Evolutionary conservation across 495 filamentous ascomycete species (phyloP).

Genomic region (Penicillium paxilli): DNA sequence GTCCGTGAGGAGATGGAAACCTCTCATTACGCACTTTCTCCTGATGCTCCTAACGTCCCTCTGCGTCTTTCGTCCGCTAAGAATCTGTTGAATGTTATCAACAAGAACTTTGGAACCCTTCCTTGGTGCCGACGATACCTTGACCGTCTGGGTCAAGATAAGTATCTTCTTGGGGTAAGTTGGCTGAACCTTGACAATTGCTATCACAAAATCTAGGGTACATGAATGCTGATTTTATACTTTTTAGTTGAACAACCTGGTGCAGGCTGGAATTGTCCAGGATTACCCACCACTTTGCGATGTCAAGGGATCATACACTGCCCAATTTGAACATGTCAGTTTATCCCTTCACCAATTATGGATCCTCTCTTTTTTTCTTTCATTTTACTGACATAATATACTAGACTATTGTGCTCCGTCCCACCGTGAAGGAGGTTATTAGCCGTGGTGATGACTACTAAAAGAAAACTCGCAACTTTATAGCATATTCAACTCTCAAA

Average conservation of each 20-base stretch:
- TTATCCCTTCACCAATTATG: slow-evolving; percentile 8
- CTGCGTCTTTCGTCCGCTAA: slow-evolving; percentile 75
- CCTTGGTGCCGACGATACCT: slow-evolving; percentile 86
- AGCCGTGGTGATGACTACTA: slow-evolving; percentile 91
- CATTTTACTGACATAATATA: slow-evolving; percentile 17
- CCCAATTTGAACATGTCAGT: slow-evolving; percentile 92
- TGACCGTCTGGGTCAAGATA: slow-evolving; percentile 82
- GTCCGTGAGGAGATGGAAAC: slow-evolving; percentile 78
- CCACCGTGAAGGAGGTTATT: slow-evolving; percentile 89
- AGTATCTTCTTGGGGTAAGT: slow-evolving; percentile 81
- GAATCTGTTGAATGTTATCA: slow-evolving; percentile 79
- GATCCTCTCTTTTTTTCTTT: slow-evolving; percentile 7
- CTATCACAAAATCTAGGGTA: slow-evolving; percentile 3
- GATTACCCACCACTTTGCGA: slow-evolving; percentile 87
- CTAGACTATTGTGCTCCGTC: slow-evolving; percentile 83
- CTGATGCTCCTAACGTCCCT: slow-evolving; percentile 65
- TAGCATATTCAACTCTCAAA: too few relatives aligned
- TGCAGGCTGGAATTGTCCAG: slow-evolving; percentile 80
- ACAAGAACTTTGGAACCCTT: slow-evolving; percentile 88
- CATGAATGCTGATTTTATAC: slow-evolving; percentile 16
- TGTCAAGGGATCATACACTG: slow-evolving; percentile 92
- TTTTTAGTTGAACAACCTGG: slow-evolving; percentile 79
- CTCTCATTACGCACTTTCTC: slow-evolving; percentile 72
- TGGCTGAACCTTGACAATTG: too few relatives aligned
- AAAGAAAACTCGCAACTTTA: too few relatives aligned